These are phyloP conservation scores for Guyanaporus albipodus DNA, from an alignment of 768 basidiomycete genomes.

Conservation along the genomic window DNA sequence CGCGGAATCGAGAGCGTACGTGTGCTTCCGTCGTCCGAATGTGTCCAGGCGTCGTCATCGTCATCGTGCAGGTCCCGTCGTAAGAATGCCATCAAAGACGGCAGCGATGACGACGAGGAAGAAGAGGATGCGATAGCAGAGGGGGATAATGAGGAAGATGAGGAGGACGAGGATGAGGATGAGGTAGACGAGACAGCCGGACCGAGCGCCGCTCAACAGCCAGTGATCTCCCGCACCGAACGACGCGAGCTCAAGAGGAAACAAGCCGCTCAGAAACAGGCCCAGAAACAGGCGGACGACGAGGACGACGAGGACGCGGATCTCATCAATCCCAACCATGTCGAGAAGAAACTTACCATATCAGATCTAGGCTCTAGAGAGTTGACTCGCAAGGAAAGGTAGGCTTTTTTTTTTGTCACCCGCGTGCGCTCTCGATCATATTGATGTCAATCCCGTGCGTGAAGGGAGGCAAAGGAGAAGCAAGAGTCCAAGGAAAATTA, in stretches of 20 bases:
- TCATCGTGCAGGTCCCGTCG: conserved; percentile 15
- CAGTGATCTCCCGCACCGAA: conserved; percentile 67
- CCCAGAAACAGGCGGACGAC: conserved; percentile 34
- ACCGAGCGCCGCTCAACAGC: conserved; percentile 30
- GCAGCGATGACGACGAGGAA: conserved; percentile 38
- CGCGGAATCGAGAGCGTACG: conserved; percentile 48
- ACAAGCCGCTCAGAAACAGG: conserved; percentile 48
- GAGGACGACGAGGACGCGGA: conserved; percentile 65
- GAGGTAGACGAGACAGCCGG: conserved; percentile 36
- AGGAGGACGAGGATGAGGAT: conserved; percentile 42
- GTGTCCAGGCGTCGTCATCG: conserved; percentile 9
- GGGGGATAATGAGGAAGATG: conserved; percentile 39
- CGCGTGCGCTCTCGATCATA: not conserved
- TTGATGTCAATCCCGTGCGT: not conserved
- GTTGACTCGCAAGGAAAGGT: conserved; percentile 66
- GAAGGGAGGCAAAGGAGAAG: conserved; percentile 89
- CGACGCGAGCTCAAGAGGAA: conserved; percentile 83
- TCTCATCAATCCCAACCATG: conserved; percentile 76
- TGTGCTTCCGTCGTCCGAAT: conserved; percentile 12
- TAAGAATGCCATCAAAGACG: conserved; percentile 32
- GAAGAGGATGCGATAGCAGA: conserved; percentile 22
- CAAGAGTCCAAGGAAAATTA: conserved; percentile 84
- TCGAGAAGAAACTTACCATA: conserved; percentile 70
- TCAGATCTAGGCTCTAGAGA: conserved; percentile 67
- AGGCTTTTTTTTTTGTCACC: conserved; percentile 8